phyloP scores from a whole-genome alignment of 331 rosid genomes.

The Malus hybrid region DNA sequence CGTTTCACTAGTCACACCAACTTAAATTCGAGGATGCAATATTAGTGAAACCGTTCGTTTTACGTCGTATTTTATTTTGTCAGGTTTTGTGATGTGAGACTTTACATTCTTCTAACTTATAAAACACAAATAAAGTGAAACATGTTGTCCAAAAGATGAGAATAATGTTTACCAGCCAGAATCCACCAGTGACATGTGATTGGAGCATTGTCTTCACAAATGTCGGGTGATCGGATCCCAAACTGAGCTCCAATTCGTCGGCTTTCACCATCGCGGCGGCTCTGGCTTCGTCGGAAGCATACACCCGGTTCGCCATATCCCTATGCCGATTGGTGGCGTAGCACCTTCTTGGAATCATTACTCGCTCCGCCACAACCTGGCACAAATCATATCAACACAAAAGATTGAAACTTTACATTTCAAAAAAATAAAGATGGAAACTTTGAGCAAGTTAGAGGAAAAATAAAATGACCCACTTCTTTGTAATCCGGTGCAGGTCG shows the following conservation, averaged over 20 bases:
- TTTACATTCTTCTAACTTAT: too few relatives aligned
- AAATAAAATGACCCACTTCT: slow-evolving; percentile 26
- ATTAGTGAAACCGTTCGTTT: too few relatives aligned
- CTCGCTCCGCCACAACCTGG: slow-evolving; percentile 31
- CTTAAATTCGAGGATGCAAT: too few relatives aligned
- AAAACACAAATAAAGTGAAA: not conserved
- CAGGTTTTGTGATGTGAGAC: too few relatives aligned
- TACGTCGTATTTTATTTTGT: too few relatives aligned
- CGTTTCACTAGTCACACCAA: too few relatives aligned
- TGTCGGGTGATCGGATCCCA: slow-evolving; percentile 31
- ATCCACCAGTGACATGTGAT: slow-evolving; percentile 54
- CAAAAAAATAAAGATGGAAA: not conserved
- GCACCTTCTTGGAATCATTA: slow-evolving; percentile 28
- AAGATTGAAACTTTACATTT: not conserved
- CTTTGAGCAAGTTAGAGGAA: not conserved
- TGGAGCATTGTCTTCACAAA: slow-evolving; percentile 47
- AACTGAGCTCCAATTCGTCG: slow-evolving; percentile 17
- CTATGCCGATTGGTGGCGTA: slow-evolving; percentile 6
- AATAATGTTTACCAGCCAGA: slow-evolving; percentile 38
- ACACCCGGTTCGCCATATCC: slow-evolving; percentile 31
- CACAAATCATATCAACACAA: not conserved
- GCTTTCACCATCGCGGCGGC: slow-evolving; percentile 33
- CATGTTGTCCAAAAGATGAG: not conserved
- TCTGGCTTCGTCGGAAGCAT: slow-evolving; percentile 38
- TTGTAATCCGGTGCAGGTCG: slow-evolving; percentile 32